A percentile compares a stretch with the other conserved stretches of the same genome.
phyloP scores from a whole-genome alignment of 164 flowering plant species.

The Litsea cubeba region DNA sequence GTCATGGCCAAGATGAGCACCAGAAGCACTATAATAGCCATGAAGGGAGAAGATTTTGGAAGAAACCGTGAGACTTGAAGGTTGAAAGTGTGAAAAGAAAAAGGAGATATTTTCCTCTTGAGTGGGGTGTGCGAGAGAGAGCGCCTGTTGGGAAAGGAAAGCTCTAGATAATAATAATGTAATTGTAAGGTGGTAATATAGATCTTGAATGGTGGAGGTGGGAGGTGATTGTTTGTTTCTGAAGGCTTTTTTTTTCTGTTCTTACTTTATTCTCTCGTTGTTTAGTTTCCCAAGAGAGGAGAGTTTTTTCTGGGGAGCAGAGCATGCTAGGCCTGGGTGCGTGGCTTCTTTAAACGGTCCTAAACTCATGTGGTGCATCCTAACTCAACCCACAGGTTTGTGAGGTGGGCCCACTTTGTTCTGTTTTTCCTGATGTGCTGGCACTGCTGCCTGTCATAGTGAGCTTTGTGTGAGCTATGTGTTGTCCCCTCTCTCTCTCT shows the following conservation, averaged over 20 bases:
- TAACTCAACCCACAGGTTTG: background rate
- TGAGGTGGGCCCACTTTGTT: too few relatives aligned
- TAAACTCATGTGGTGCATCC: background rate
- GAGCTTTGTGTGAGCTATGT: too few relatives aligned
- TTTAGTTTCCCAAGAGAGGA: background rate
- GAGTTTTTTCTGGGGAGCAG: background rate
- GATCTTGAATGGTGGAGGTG: background rate
- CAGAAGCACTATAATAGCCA: slow-evolving; percentile 21
- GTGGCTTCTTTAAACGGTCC: slow-evolving; percentile 1
- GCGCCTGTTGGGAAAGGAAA: background rate
- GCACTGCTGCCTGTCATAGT: too few relatives aligned
- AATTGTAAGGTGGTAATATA: background rate
- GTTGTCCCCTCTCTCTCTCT: too few relatives aligned
- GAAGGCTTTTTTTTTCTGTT: too few relatives aligned
- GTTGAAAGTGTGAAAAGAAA: background rate
- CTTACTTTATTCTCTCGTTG: background rate
- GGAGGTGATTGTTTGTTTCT: slow-evolving; percentile 1
- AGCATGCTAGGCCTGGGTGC: background rate
- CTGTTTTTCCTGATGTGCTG: too few relatives aligned
- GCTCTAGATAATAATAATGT: background rate
- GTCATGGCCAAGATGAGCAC: slow-evolving; percentile 27
- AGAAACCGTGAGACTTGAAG: background rate
- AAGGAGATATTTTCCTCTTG: background rate
- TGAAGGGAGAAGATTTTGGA: slow-evolving; percentile 6
- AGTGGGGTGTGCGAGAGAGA: background rate